Evolutionary conservation across 2,329 filamentous ascomycete genomes (phyloP), one percentile per base, ranked within the genome.

Genomic region (Aspergillus ruber): DNA sequence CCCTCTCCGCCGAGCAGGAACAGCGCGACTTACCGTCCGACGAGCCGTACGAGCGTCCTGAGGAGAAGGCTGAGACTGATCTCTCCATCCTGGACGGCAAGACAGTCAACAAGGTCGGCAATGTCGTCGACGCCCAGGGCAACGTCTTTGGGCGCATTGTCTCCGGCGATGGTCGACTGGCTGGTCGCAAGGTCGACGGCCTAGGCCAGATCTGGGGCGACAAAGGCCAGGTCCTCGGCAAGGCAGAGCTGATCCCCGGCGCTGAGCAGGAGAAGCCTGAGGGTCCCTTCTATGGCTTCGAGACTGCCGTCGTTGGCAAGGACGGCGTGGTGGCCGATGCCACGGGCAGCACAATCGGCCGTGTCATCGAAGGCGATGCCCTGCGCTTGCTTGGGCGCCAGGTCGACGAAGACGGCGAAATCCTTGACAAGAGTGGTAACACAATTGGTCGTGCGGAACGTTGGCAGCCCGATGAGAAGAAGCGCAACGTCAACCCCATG

Each of bases 351-450:
- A 48, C 58, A 33, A 62, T 66, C 25, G 84, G 84, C 39, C 78
- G 78, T 42, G 68, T 87, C 5, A 67, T 81, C 4, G 79, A 85
- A 50, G 84, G 84, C 12, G 83, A 87, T 43, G 62, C 75, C 7
- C 82, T 82, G 68, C 76, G 76, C 46, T 74, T 87, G 21, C 76
- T 80, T 48, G 84, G 84, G 23, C 84, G 83, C 63, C 67, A 75
- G 32, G 83, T 87, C 18, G 84, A 87, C 48, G 72, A 83, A 27
- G 84, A 87, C 50, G 84, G 84, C 10, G 84, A 87, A 42, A 78
- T 87, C 27, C 68, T 84, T 4, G 84, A 87, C 60, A 80, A 78
- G 55, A 73, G 75, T n/a, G 84, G 84, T 12, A 87, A 87, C 59
- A 74, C 75, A 10, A 73, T 87, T 35, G 84, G 84, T 25, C 80